Base-by-base conservation (phyloP, 805 yeast species). In the Starmerella floricola region DNA sequence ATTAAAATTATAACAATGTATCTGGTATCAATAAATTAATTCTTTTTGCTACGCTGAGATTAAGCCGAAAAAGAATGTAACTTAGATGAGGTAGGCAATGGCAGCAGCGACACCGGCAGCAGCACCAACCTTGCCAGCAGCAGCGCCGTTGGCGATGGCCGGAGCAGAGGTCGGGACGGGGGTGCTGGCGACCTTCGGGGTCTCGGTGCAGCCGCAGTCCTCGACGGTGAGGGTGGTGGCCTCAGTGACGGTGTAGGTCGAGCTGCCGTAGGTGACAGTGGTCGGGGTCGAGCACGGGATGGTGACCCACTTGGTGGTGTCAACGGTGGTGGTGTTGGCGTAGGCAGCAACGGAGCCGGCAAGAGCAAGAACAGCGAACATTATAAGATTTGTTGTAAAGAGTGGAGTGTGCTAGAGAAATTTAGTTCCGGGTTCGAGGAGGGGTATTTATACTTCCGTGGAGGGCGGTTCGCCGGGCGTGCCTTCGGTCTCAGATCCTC, bases 91-190 rank as follows among this genome's bases (percentile, higher is more conserved):
- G 48, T 42, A 44, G 27, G 52, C 52, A 24, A 41, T 45, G 34
- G 48, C 52, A 23, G 48, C 52, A 37, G 46, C 52, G 33, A 46
- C 51, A 46, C 48, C 52, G 20, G 52, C 52, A 24, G 51, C 52
- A 35, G 51, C 48, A 28, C 42, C 52, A 26, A 35, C 51, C 44
- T 37, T 34, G 34, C 30, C 50, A 29, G 40, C 45, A 23, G 26
- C 36, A 34, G 48, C 46, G 28, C 51, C 48, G 51, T 48, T 40
- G 31, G 41, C 44, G 18, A 42, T 34, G 28, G 18, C 49, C n/a
- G 50, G 49, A 34, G 34, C 38, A 13, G 34, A n/a, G 32, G 36
- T 27, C 21, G 33, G 18, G 26, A 28, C 20, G n/a, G 45, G 18
- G 31, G 18, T 21, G 10, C 29, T 17, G 31, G 40, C 2, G 18